phyloP scores from a whole-genome alignment of 805 yeast species.

The Hermanozyma aechmeae region DNA sequence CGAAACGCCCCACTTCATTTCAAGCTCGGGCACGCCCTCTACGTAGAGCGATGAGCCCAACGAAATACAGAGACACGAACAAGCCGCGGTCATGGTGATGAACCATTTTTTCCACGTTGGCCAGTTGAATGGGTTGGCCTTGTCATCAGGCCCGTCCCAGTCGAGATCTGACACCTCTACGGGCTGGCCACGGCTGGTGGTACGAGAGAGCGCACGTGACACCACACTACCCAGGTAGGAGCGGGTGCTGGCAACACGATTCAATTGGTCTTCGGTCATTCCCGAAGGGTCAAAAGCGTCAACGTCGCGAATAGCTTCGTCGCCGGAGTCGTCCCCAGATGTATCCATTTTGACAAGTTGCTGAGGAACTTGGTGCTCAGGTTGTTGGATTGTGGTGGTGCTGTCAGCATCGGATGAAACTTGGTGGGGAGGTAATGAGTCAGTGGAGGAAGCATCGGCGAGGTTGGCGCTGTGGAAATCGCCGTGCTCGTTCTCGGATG shows the following conservation, averaged over 20 bases:
- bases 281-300: slow-evolving; percentile 1
- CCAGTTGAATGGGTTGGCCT: slow-evolving; percentile 65
- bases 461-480: slow-evolving; percentile 9
- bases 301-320: slow-evolving; percentile 4
- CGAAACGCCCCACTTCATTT: slow-evolving; percentile 38
- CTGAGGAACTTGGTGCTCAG: neutral
- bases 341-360: neutral
- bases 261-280: slow-evolving; percentile 5
- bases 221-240: slow-evolving; percentile 4
- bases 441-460: too few relatives aligned
- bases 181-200: slow-evolving; percentile 2
- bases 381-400: slow-evolving; percentile 6
- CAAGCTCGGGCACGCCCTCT: slow-evolving; percentile 51
- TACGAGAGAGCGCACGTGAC: too few relatives aligned
- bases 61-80: slow-evolving; percentile 58
- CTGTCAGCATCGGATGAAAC: slow-evolving; percentile 7
- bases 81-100: slow-evolving; percentile 44
- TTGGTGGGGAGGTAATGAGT: too few relatives aligned
- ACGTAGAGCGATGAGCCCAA: slow-evolving; percentile 71
- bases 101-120: slow-evolving; percentile 53
- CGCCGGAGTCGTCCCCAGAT: slow-evolving; percentile 1
- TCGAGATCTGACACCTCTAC: slow-evolving; percentile 13
- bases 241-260: slow-evolving; percentile 4
- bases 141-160: slow-evolving; percentile 60
- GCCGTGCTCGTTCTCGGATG: slow-evolving; percentile 8